phyloP scores from a whole-genome alignment of 2,329 filamentous ascomycete genomes.

The Colletotrichum zoysiae region DNA sequence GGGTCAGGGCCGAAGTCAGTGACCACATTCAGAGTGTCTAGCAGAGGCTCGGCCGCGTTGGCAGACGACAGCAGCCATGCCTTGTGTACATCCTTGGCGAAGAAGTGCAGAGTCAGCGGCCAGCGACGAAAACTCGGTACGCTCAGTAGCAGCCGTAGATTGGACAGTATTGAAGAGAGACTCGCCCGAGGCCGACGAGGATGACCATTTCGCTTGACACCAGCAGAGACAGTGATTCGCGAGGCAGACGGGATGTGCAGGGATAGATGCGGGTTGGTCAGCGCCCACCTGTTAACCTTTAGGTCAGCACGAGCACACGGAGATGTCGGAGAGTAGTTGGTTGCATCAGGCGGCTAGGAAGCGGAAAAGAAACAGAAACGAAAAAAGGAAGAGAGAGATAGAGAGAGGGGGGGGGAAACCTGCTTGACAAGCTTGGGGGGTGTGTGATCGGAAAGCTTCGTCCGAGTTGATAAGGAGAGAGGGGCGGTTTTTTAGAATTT shows the following conservation, averaged over 20 bases:
- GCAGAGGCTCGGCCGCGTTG: conserved; percentile 60
- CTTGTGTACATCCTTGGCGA: conserved; percentile 75
- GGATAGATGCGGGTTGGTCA: conserved; percentile 86
- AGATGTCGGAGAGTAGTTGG: not conserved
- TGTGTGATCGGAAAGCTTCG: conserved; percentile 20
- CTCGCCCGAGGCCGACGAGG: conserved; percentile 70
- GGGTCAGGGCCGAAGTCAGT: conserved; percentile 64
- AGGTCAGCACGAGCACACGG: conserved; percentile 3
- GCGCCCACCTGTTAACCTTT: conserved; percentile 79
- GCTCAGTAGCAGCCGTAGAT: conserved; percentile 83
- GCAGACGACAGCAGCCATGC: conserved; percentile 75
- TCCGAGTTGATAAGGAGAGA: conserved; percentile 18
- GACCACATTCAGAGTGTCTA: conserved; percentile 63
- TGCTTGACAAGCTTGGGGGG: conserved; percentile 22
- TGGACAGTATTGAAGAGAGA: conserved; percentile 78
- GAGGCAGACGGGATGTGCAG: conserved; percentile 78
- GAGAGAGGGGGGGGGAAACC: not conserved
- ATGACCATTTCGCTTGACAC: conserved; percentile 65
- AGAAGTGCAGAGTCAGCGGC: conserved; percentile 87
- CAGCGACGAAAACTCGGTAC: conserved; percentile 84
- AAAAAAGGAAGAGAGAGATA: too few relatives aligned
- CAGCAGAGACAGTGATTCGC: conserved; percentile 67
- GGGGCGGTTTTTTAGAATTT: not conserved
- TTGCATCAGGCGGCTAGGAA: not conserved
- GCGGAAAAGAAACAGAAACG: too few relatives aligned